A percentile compares a stretch with the other conserved stretches of the same genome.
These are phyloP conservation scores for Xylaria acuta DNA, from an alignment of 495 filamentous ascomycete species.

Conservation along the genomic window DNA sequence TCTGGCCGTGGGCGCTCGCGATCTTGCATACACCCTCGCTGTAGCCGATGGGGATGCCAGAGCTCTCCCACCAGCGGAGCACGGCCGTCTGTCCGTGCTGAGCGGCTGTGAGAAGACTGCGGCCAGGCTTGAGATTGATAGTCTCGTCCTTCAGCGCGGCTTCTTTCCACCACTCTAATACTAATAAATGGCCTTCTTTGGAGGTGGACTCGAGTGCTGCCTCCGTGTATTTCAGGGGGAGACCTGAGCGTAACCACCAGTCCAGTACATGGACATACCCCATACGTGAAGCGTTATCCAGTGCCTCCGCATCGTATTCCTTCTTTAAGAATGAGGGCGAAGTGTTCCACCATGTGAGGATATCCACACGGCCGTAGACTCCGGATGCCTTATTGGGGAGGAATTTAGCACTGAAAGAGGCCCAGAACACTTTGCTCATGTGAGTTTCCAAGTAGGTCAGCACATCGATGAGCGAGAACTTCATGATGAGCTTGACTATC, in stretches of 20 bases:
- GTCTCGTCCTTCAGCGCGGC: slow-evolving; percentile 53
- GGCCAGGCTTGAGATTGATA: slow-evolving; percentile 72
- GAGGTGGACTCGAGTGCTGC: slow-evolving; percentile 84
- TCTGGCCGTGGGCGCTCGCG: slow-evolving; percentile 84
- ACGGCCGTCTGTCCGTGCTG: slow-evolving; percentile 75
- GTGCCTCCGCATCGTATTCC: slow-evolving; percentile 74
- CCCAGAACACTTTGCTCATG: slow-evolving; percentile 80
- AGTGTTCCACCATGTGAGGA: slow-evolving; percentile 84
- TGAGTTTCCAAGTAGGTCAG: slow-evolving; percentile 81
- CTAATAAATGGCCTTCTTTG: slow-evolving; percentile 78
- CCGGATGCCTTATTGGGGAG: slow-evolving; percentile 85
- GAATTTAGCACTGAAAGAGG: slow-evolving; percentile 78
- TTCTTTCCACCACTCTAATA: slow-evolving; percentile 90
- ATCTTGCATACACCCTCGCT: slow-evolving; percentile 80
- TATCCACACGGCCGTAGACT: slow-evolving; percentile 81
- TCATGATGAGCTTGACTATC: slow-evolving; percentile 87
- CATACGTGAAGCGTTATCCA: slow-evolving; percentile 83
- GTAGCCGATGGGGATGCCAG: slow-evolving; percentile 74
- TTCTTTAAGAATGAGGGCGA: slow-evolving; percentile 79
- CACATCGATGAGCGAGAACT: slow-evolving; percentile 80
- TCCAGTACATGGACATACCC: slow-evolving; percentile 85
- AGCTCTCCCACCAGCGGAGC: slow-evolving; percentile 83
- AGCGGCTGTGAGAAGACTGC: slow-evolving; percentile 78
- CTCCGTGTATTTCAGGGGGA: slow-evolving; percentile 84
- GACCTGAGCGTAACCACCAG: slow-evolving; percentile 86